Evolutionary conservation across 129 eudicot species (phyloP).

Genomic region (Flaveria linearis): DNA sequence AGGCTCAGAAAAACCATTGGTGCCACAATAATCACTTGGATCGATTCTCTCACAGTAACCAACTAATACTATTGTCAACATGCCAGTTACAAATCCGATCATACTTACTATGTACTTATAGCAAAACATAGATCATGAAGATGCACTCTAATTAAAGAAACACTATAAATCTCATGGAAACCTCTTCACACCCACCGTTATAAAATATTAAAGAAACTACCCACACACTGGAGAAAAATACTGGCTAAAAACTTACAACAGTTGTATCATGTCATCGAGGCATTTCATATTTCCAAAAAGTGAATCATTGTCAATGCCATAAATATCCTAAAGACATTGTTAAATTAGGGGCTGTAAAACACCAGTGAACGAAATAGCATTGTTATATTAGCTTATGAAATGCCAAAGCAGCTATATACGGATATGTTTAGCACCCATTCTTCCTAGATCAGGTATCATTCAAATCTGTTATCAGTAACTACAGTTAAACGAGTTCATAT

Average conservation of each 20-base stretch:
- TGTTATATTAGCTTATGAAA: neutral
- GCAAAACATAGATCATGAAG: slow-evolving; percentile 10
- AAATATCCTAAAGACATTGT: neutral
- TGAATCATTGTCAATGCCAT: neutral
- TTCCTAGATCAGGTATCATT: slow-evolving; percentile 11
- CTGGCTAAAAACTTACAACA: neutral
- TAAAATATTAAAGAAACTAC: neutral
- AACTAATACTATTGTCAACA: slow-evolving; percentile 18
- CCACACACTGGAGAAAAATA: neutral
- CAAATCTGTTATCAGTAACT: neutral
- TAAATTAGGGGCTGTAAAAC: too few relatives aligned
- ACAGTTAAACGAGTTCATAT: slow-evolving; percentile 3
- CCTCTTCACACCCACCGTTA: neutral
- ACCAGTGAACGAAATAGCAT: too few relatives aligned
- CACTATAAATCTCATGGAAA: neutral
- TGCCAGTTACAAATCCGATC: slow-evolving; percentile 2
- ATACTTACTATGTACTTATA: slow-evolving; percentile 16
- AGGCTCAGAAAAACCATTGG: slow-evolving; percentile 14
- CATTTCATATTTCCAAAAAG: neutral
- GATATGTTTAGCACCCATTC: neutral
- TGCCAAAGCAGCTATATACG: too few relatives aligned
- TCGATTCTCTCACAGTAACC: slow-evolving; percentile 14
- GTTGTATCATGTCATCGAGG: neutral
- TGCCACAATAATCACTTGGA: neutral
- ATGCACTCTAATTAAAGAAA: neutral